Evolutionary conservation across 306 rosid genomes (phyloP), one percentile per base, ranked within the genome.

Genomic region (Carpinus fangiana): DNA sequence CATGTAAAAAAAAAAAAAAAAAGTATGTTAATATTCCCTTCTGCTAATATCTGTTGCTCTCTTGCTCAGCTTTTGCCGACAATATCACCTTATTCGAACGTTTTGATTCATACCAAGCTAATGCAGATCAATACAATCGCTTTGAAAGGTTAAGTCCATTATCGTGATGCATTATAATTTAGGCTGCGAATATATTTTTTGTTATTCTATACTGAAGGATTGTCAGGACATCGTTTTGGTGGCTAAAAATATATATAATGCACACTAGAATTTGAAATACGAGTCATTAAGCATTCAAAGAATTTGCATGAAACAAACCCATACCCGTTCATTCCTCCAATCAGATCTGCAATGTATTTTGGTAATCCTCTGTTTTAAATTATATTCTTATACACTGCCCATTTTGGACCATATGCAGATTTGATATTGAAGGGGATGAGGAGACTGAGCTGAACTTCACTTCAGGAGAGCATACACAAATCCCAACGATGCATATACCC

Each of bases 351-450:
- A 31, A 47, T 21, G 54, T 21, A 61, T 54, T 20, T 43, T 67
- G 36, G 31, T 55, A 79, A 52, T 79, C 67, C 45, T 34, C 59
- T 74, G 68, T 75, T 38, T 57, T 43, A 36, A 46, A 11, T 54
- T 21, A 36, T 20, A 38, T 74, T 62, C 59, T 56, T 46, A 45
- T 43, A 14, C 9, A 9, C 34, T 76, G 55, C 54, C 59, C 38
- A 51, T 47, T 70, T n/a, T 76, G 71, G 74, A 77, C 65, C 34
- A 21, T 79, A 61, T 54, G 65, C 82, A 93, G 98, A 86, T 93
- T 93, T 84, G 97, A 91, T 74, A 89, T 87, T 45, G 92, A 87
- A 82, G 92, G 82, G 38, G 93, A 92, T 36, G 96, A 85, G 5
- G 94, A 84, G 52, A 85, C 85, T 43, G 88, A 82, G n/a, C 43